Evolutionary conservation across 2,329 filamentous ascomycete species (phyloP).

Genomic region (Neofusicoccum sp.): DNA sequence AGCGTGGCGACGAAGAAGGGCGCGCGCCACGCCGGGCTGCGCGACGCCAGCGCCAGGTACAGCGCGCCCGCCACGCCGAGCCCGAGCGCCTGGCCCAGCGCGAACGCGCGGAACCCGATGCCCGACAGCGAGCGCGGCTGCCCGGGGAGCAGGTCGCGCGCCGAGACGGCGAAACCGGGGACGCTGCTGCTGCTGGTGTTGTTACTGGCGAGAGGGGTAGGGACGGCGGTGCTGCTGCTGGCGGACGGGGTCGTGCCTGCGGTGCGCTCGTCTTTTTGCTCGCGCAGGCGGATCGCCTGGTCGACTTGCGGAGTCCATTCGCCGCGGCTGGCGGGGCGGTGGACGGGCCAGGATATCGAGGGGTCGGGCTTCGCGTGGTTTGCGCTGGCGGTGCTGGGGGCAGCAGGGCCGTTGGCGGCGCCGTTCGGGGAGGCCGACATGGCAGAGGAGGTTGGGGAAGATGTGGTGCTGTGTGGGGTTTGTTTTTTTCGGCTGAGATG

Average conservation of each 20-base stretch:
- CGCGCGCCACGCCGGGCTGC: slow-evolving; percentile 55
- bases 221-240: slow-evolving; percentile 15
- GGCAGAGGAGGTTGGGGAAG: background rate
- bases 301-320: slow-evolving; percentile 31
- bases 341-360: slow-evolving; percentile 32
- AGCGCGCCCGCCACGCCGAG: slow-evolving; percentile 32
- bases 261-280: slow-evolving; percentile 19
- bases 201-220: background rate
- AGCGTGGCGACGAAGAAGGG: slow-evolving; percentile 66
- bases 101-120: slow-evolving; percentile 48
- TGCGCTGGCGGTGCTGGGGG: background rate
- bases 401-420: slow-evolving; percentile 7
- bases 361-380: background rate
- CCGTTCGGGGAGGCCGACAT: background rate
- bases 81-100: slow-evolving; percentile 39
- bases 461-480: background rate
- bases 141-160: slow-evolving; percentile 38
- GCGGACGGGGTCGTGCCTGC: slow-evolving; percentile 17
- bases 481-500: background rate
- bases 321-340: slow-evolving; percentile 26
- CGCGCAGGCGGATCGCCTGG: slow-evolving; percentile 27
- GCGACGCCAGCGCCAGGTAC: slow-evolving; percentile 28
- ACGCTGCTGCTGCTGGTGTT: slow-evolving; percentile 3
- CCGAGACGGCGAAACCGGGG: slow-evolving; percentile 6
- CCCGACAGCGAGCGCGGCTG: slow-evolving; percentile 46